Conservation (phyloP, 208 protist species). For the Angomonas ambiguus region DNA sequence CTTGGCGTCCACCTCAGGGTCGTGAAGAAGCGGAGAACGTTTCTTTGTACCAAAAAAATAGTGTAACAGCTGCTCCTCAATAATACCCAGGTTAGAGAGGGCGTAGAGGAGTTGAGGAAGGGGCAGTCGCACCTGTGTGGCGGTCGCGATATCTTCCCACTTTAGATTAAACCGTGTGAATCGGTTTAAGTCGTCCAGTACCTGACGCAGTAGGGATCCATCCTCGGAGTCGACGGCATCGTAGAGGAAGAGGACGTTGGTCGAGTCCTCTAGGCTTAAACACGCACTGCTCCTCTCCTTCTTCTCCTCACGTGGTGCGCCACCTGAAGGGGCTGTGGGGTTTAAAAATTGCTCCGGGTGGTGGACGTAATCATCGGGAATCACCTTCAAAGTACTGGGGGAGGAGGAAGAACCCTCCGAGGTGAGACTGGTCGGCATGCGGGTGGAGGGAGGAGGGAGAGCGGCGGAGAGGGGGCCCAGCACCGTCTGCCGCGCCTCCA, state of each 20-base stretch:
- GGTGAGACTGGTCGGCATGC: neutral
- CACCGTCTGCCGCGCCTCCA: neutral
- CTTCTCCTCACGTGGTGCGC: neutral
- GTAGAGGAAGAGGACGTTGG: slow-evolving; percentile 55
- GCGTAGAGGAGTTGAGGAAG: slow-evolving; percentile 46
- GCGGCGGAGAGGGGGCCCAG: slow-evolving; percentile 2
- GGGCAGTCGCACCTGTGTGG: slow-evolving; percentile 32
- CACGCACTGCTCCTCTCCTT: neutral
- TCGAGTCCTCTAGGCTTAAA: slow-evolving; percentile 39
- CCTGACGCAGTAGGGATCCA: slow-evolving; percentile 47
- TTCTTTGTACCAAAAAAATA: no score
- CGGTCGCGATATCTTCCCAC: slow-evolving; percentile 12
- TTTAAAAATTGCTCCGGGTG: neutral
- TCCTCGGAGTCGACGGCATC: slow-evolving; percentile 44
- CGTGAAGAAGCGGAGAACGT: no score
- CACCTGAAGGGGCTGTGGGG: neutral
- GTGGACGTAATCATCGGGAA: neutral
- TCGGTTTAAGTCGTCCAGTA: slow-evolving; percentile 48
- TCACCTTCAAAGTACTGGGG: neutral
- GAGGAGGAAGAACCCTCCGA: neutral
- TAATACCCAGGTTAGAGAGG: slow-evolving; percentile 47
- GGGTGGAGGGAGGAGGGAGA: neutral
- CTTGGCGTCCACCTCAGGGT: neutral
- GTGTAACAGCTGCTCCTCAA: slow-evolving; percentile 48
- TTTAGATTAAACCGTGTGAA: neutral